Evolutionary conservation across 768 basidiomycete species (phyloP), one percentile per base, ranked within the genome.

Genomic region (Lentinula detonsa): DNA sequence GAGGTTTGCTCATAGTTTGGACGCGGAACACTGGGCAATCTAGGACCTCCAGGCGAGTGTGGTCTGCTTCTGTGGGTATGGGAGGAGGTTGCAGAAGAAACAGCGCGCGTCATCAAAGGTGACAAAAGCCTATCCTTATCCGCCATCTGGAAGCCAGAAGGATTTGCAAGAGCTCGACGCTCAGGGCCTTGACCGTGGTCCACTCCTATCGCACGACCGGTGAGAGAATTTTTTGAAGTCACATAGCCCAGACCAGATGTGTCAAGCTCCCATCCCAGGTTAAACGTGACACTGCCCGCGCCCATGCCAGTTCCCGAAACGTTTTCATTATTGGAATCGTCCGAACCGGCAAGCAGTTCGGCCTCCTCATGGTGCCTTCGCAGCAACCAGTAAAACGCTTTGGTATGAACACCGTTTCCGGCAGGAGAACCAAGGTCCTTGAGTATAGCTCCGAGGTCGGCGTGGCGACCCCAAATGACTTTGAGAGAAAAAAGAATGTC

Each of bases 321-420:
- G 34, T n/a, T 53, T 63, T 61, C 64, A 50, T 34, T 61, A 55
- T 8, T 68, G 63, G 49, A 64, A 65, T 28, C 63, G 61, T 49
- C 74, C 73, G 9, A 68, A 51, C 52, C 76, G 71, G 61, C 75
- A 81, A 66, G 82, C 78, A 50, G 84, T 81, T 67, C 83, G 76
- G 66, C 75, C 59, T 83, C 84, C 66, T 92, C 87, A 61, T 90
- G 84, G 67, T 93, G 90, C 71, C 83, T 83, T 43, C 83, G 77
- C 18, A 96, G 81, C 40, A 96, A 81, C 69, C 88, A 93, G 69
- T 95, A 96, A 72, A 95, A 94, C 0, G 90, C 91, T 70, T 95
- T 95, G 9, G 91, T 89, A 62, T 91, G 82, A 8, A 84, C 82
- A 11, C 89, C 90, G 56, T 82, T 76, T 18, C 87, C 90, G 16